Evolutionary conservation across 2,329 filamentous ascomycete genomes (phyloP).

Genomic region (Trichoderma sp.): DNA sequence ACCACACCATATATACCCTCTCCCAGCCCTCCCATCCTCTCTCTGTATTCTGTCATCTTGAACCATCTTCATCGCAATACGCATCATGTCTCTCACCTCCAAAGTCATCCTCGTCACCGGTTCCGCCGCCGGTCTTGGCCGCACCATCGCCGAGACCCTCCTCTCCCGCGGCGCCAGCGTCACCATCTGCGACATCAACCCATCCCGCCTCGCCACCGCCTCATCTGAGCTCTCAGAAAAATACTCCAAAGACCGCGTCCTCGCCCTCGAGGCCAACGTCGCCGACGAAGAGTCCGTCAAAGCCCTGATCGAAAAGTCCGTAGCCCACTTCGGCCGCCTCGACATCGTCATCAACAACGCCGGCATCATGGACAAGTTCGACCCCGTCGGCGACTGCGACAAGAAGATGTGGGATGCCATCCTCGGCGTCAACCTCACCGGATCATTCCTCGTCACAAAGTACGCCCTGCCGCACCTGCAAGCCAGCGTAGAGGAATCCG

Average conservation of each 20-base stretch:
- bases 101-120: slow-evolving; percentile 38
- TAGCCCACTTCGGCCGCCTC: slow-evolving; percentile 31
- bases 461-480: slow-evolving; percentile 44
- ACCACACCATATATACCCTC: not conserved
- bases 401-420: slow-evolving; percentile 53
- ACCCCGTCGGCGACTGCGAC: slow-evolving; percentile 50
- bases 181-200: slow-evolving; percentile 36
- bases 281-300: slow-evolving; percentile 29
- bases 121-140: slow-evolving; percentile 36
- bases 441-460: slow-evolving; percentile 54
- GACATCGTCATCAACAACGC: slow-evolving; percentile 63
- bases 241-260: slow-evolving; percentile 3
- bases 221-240: not conserved
- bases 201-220: slow-evolving; percentile 22
- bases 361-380: slow-evolving; percentile 58
- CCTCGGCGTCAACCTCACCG: slow-evolving; percentile 58
- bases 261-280: slow-evolving; percentile 24
- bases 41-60: not conserved
- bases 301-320: slow-evolving; percentile 28
- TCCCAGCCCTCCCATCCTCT: not conserved
- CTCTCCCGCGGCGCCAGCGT: slow-evolving; percentile 36
- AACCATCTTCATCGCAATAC: not conserved
- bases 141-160: slow-evolving; percentile 33
- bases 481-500: not conserved
- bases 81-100: slow-evolving; percentile 21